Percentiles rank a stretch among this genome's conserved stretches.
These are phyloP conservation scores for Aspergillus neoniger DNA, from an alignment of 2,329 filamentous ascomycete genomes.

Conservation along the genomic window DNA sequence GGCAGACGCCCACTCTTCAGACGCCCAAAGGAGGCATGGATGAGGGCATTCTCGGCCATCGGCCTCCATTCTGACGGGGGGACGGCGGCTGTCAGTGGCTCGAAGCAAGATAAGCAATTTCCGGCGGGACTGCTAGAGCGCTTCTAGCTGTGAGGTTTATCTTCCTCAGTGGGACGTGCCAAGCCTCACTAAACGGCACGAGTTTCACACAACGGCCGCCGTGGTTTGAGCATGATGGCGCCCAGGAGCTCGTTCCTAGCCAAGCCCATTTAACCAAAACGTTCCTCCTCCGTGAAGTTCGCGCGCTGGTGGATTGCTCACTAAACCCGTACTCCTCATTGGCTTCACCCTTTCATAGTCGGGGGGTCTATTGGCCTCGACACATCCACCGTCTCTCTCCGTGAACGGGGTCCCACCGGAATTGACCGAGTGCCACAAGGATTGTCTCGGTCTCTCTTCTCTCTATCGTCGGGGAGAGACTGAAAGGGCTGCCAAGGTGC, in stretches of 20 bases:
- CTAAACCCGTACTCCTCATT: slow-evolving; percentile 8
- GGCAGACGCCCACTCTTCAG: background rate
- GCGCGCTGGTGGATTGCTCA: slow-evolving; percentile 15
- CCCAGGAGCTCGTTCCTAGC: slow-evolving; percentile 3
- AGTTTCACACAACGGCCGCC: slow-evolving; percentile 18
- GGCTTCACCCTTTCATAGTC: no score
- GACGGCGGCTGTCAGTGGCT: slow-evolving; percentile 10
- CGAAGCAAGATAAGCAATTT: slow-evolving; percentile 15
- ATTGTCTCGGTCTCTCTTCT: no score
- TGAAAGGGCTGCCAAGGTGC: background rate
- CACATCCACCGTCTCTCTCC: background rate
- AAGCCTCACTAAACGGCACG: slow-evolving; percentile 12
- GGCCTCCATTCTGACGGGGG: background rate
- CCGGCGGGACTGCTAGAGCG: background rate
- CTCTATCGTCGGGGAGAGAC: background rate
- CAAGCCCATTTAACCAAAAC: slow-evolving; percentile 20
- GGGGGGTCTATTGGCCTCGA: slow-evolving; percentile 11
- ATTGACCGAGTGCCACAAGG: background rate
- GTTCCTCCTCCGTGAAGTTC: slow-evolving; percentile 5
- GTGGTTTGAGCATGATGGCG: slow-evolving; percentile 15
- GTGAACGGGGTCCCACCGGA: background rate
- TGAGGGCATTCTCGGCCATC: background rate
- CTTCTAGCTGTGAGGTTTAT: slow-evolving; percentile 2
- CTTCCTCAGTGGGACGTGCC: slow-evolving; percentile 12
- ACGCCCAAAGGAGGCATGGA: background rate